These are phyloP conservation scores for rapeseed (Brassica napus) DNA, from an alignment of 345 rosid genomes.

Conservation along the genomic window Da-Ae NC_063436.1:30561001-30561500, in stretches of 20 bases:
- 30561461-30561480: conserved; percentile 75
- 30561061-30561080: conserved; percentile 33
- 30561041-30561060: conserved; percentile 24
- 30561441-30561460: conserved; percentile 47
- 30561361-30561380: conserved; percentile 55
- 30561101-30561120: conserved; percentile 37
- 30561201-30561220: neutral
- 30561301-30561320: conserved; percentile 54
- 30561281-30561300: conserved; percentile 49
- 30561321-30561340: conserved; percentile 47
- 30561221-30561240: neutral
- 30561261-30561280: conserved; percentile 61
- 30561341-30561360: conserved; percentile 57
- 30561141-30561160: conserved; percentile 33
- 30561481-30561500: conserved; percentile 76
- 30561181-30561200: neutral
- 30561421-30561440: conserved; percentile 60
- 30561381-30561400: conserved; percentile 63
- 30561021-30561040: conserved; percentile 25
- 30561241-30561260: neutral
- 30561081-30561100: conserved; percentile 31
- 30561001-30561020: conserved; percentile 13
- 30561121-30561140: conserved; percentile 30
- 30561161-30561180: conserved; percentile 34
- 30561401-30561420: conserved; percentile 53